These are phyloP conservation scores for Entonaema liquescens DNA, from an alignment of 495 filamentous ascomycete genomes.

Conservation along the genomic window DNA sequence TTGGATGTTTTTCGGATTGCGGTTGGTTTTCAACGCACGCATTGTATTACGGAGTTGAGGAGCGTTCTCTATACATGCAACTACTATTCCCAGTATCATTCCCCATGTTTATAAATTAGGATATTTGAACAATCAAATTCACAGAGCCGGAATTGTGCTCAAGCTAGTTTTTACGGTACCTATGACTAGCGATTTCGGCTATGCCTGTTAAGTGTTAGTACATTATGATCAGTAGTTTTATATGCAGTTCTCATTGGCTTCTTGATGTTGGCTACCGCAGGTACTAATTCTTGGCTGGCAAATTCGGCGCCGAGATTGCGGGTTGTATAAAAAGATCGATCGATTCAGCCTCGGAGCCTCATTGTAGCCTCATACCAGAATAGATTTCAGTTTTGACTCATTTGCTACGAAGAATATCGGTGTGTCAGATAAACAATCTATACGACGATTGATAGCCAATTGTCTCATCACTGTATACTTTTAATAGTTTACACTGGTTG, in stretches of 20 bases:
- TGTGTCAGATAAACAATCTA: no score
- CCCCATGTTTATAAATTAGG: slow-evolving; percentile 25
- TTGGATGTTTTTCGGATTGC: background rate
- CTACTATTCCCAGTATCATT: slow-evolving; percentile 13
- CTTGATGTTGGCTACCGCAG: background rate
- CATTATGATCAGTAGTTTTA: background rate
- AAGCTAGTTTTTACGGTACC: background rate
- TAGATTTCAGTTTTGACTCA: background rate
- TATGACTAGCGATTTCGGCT: background rate
- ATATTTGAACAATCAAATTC: slow-evolving; percentile 4
- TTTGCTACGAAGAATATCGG: background rate
- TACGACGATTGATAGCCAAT: no score
- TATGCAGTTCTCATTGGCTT: background rate
- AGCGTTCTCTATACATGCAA: background rate
- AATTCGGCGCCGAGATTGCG: slow-evolving; percentile 1
- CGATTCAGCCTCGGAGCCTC: slow-evolving; percentile 2
- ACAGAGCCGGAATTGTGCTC: background rate
- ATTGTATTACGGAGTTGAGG: slow-evolving; percentile 25
- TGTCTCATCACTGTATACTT: no score
- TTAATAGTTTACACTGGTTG: no score
- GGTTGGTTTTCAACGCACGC: slow-evolving; percentile 3
- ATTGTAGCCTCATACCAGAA: slow-evolving; percentile 14
- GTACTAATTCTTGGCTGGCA: background rate
- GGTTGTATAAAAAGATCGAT: background rate
- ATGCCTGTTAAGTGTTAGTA: slow-evolving; percentile 4